Evolutionary conservation across 2,329 filamentous ascomycete species (phyloP).

Genomic region (Balansia obtecta): DNA sequence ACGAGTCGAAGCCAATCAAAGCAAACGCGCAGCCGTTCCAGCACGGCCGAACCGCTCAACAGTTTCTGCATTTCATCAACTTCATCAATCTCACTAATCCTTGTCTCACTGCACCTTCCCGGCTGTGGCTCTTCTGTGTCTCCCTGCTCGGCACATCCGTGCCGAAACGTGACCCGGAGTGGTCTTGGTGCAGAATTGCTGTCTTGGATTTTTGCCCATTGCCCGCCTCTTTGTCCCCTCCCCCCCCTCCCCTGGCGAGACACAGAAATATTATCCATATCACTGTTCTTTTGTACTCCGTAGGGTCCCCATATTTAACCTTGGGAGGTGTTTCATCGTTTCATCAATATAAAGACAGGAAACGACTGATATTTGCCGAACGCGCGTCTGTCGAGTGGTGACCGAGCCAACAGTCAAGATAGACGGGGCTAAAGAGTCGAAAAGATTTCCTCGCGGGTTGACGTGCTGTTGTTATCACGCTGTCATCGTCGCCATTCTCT

Average conservation of each 20-base stretch:
- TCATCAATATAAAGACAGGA: neutral
- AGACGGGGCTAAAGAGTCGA: neutral
- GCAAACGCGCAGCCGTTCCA: neutral
- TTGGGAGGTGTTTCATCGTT: neutral
- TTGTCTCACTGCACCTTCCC: slow-evolving; percentile 6
- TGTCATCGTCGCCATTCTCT: neutral
- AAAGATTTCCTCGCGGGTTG: neutral
- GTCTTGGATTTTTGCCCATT: slow-evolving; percentile 5
- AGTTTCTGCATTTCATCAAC: too few species aligned
- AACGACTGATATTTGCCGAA: neutral
- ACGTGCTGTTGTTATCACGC: neutral
- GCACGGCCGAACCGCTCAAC: too few species aligned
- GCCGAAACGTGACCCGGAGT: slow-evolving; percentile 5
- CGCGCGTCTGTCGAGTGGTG: neutral
- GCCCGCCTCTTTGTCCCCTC: too few species aligned
- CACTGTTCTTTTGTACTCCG: too few species aligned
- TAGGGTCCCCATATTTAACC: neutral
- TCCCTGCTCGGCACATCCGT: slow-evolving; percentile 7
- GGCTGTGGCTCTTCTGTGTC: slow-evolving; percentile 4
- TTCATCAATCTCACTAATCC: neutral
- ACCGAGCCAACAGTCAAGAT: neutral
- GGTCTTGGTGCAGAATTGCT: slow-evolving; percentile 5
- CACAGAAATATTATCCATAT: neutral
- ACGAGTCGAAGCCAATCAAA: neutral
- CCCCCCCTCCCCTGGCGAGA: neutral